Base-by-base conservation (phyloP, 305 asterid species). In the Euphrasia arctica region DNA sequence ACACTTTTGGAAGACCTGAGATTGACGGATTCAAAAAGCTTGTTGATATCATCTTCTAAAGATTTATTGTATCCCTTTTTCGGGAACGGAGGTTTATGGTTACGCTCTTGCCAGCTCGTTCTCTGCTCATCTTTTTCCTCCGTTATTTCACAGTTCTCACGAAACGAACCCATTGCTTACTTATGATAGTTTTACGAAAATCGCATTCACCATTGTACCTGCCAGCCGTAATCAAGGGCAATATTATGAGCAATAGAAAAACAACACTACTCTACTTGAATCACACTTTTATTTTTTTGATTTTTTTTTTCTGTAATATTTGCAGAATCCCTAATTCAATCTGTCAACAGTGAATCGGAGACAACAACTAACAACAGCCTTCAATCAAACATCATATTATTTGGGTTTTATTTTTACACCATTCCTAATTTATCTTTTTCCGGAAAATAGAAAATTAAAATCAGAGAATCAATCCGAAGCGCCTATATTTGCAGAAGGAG, bases 21-120 rank as follows among this genome's bases (percentile, higher is more conserved):
- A 78, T 77, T 76, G 55, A 87, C 83, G 9, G 89, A 85, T 59
- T 85, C 91, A 42, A 92, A 89, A 65, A 92, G 96, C 78, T 74
- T 83, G 75, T 87, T 80, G 59, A 92, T 92, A 75, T 89, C 97
- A 65, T 85, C 79, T 70, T 80, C 93, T 60, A 89, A 42, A 36
- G 65, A 47, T 51, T 66, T 85, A 69, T 70, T 83, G 27, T 59
- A 29, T 59, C 78, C 88, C 60, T 81, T 84, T 63, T 73, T 86
- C 59, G 55, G 28, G 25, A 73, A 73, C 8, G 89, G 91, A 67
- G 93, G 95, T 76, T 65, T 83, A 74, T 81, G 0, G n/a, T 47
- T 47, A 47, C 6, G 67, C 69, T 84, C 83, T 69, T 54, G 65
- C 42, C 64, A 77, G 49, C 42, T 29, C 14, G 74, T 51, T 52